Evolutionary conservation across 2,329 filamentous ascomycete species (phyloP), one percentile per base, ranked within the genome.

Genomic region (Cadophora malorum): DNA sequence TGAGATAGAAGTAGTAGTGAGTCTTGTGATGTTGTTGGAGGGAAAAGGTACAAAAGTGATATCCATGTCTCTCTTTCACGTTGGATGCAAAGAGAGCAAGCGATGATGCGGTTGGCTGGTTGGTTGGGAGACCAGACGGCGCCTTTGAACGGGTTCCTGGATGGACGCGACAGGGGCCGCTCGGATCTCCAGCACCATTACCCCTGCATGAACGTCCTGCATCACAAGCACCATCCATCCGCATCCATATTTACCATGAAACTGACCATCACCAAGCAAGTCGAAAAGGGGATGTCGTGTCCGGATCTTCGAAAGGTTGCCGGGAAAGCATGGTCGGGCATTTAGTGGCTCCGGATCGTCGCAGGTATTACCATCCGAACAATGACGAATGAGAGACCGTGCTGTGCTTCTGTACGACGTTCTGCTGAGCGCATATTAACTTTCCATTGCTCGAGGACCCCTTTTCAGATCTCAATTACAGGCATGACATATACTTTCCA

Each of bases 151-250:
- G 55, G 31, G 55, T 59, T 59, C 35, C 56, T 45, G n/a, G 56
- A 45, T 45, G n/a, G 56, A 45, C 55, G 55, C 55, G 55, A 58
- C 56, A 59, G 56, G 56, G 55, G n/a, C 35, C 33, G 33, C 56
- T 41, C 56, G 33, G 21, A 16, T n/a, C 56, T 45, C 56, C 10
- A 6, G 35, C n/a, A 2, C 25, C 21, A 25, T 41, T 45, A 45
- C 56, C 56, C 56, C 56, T 59, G 56, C 56, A 59, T 59, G 33
- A 59, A 38, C 10, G 3, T 50, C 41, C 59, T 62, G 41, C 59
- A 62, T 59, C 35, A 28, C 35, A 25, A 45, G 21, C 35, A 45
- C 19, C 45, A 49, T 21, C 45, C 56, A 25, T 41, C 19, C 31
- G 2, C 35, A 59, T 59, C 55, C 35, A 41, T n/a, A 41, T 23